phyloP scores from a whole-genome alignment of 2,329 filamentous ascomycete genomes.

The Pleomassaria siparia region DNA sequence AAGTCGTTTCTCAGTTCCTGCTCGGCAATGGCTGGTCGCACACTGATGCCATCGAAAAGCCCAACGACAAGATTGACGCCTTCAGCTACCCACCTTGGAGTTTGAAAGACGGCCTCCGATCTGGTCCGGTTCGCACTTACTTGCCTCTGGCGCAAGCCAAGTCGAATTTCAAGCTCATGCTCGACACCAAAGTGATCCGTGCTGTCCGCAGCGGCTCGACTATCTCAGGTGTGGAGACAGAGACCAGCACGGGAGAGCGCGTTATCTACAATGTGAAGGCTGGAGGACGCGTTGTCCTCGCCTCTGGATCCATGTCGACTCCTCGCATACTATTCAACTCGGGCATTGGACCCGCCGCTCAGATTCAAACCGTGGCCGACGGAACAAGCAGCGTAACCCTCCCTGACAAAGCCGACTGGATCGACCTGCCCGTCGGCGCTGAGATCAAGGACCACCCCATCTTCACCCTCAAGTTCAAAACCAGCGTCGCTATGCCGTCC shows the following conservation, averaged over 20 bases:
- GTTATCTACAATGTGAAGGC: slow-evolving; percentile 57
- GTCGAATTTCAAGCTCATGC: slow-evolving; percentile 66
- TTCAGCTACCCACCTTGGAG: slow-evolving; percentile 68
- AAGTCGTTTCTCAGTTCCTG: slow-evolving; percentile 64
- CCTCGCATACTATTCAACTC: slow-evolving; percentile 68
- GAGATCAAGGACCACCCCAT: slow-evolving; percentile 45
- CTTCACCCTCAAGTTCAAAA: slow-evolving; percentile 38
- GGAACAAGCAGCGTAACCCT: slow-evolving; percentile 45
- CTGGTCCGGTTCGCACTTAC: slow-evolving; percentile 70
- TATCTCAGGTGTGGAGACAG: slow-evolving; percentile 65
- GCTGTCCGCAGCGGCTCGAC: slow-evolving; percentile 63
- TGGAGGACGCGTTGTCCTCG: slow-evolving; percentile 64
- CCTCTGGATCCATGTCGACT: slow-evolving; percentile 68
- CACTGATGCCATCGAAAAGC: slow-evolving; percentile 62
- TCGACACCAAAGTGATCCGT: slow-evolving; percentile 65
- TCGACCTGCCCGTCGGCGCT: slow-evolving; percentile 52
- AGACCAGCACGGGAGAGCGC: slow-evolving; percentile 43
- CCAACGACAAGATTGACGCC: slow-evolving; percentile 61
- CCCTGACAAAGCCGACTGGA: slow-evolving; percentile 48
- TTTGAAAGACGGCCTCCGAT: slow-evolving; percentile 63
- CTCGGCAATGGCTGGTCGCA: slow-evolving; percentile 62
- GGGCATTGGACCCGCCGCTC: slow-evolving; percentile 64
- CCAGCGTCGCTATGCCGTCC: slow-evolving; percentile 20
- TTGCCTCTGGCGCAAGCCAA: slow-evolving; percentile 62
- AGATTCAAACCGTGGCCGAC: slow-evolving; percentile 48